These are phyloP conservation scores for Pleoardoris graminearum DNA, from an alignment of 2,329 filamentous ascomycete genomes.

Conservation along the genomic window DNA sequence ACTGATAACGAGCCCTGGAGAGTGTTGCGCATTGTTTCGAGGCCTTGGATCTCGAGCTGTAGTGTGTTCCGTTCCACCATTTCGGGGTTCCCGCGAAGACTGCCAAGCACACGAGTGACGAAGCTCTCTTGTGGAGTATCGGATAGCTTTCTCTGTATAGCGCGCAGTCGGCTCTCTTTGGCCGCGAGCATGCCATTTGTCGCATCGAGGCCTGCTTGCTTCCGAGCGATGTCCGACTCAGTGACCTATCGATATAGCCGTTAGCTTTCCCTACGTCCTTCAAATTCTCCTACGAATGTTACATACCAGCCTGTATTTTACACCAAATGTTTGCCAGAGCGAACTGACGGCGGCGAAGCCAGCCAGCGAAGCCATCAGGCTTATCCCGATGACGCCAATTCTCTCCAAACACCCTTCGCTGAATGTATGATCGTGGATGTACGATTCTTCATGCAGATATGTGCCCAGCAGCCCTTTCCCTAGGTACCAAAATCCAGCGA, in stretches of 20 bases:
- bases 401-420: constrained; percentile 63
- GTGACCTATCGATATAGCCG: constrained; percentile 53
- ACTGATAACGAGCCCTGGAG: constrained; percentile 67
- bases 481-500: constrained; percentile 76
- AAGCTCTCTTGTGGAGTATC: constrained; percentile 59
- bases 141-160: constrained; percentile 67
- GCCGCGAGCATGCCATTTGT: constrained; percentile 77
- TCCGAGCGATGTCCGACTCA: constrained; percentile 74
- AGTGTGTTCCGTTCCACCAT: constrained; percentile 59
- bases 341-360: constrained; percentile 88
- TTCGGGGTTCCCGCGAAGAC: constrained; percentile 65
- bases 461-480: constrained; percentile 64
- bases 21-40: constrained; percentile 77
- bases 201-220: constrained; percentile 76
- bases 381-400: constrained; percentile 82
- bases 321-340: constrained; percentile 80
- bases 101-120: constrained; percentile 73
- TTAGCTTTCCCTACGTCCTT: background rate
- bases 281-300: background rate
- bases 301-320: constrained; percentile 60
- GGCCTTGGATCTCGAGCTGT: constrained; percentile 74
- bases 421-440: constrained; percentile 51
- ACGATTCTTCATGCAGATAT: constrained; percentile 53
- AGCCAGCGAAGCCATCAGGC: constrained; percentile 83
- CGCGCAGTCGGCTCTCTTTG: constrained; percentile 73